Evolutionary conservation across 805 yeast species (phyloP).

Genomic region (Blastobotrys terrestris): DNA sequence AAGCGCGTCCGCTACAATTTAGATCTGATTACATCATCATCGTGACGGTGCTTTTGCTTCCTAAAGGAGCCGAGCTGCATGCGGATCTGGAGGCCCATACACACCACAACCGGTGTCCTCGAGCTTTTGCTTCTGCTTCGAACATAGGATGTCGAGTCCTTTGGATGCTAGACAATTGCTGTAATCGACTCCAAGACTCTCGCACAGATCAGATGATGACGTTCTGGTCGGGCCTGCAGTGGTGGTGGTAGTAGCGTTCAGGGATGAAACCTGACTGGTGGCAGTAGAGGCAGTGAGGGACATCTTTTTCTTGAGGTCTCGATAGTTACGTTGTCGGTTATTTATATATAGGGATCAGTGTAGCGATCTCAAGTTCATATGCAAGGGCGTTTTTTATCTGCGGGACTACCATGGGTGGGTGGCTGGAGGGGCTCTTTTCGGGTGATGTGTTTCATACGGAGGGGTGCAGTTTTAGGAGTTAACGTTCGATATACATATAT

Average conservation of each 20-base stretch:
- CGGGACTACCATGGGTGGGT: too few species aligned
- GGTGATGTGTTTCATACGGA: too few species aligned
- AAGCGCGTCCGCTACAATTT: not conserved
- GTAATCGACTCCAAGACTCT: not conserved
- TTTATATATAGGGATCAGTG: too few species aligned
- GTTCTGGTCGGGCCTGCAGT: not conserved
- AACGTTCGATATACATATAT: too few species aligned
- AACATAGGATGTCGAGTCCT: not conserved
- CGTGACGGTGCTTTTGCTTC: not conserved
- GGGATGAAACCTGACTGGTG: not conserved
- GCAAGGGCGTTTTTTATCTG: too few species aligned
- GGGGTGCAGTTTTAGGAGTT: too few species aligned
- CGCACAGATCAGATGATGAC: not conserved
- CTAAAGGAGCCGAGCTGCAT: not conserved
- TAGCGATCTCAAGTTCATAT: too few species aligned
- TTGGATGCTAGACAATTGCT: not conserved
- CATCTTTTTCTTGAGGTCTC: too few species aligned
- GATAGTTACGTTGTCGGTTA: too few species aligned
- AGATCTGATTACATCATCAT: not conserved
- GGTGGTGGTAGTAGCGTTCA: not conserved
- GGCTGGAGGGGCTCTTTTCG: too few species aligned
- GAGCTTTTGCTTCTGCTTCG: not conserved
- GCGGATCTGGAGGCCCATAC: not conserved
- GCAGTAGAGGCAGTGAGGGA: not conserved
- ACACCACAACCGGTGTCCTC: not conserved